Conservation (phyloP, 2,329 filamentous ascomycete species). For the Aspergillus thermomutatus region DNA sequence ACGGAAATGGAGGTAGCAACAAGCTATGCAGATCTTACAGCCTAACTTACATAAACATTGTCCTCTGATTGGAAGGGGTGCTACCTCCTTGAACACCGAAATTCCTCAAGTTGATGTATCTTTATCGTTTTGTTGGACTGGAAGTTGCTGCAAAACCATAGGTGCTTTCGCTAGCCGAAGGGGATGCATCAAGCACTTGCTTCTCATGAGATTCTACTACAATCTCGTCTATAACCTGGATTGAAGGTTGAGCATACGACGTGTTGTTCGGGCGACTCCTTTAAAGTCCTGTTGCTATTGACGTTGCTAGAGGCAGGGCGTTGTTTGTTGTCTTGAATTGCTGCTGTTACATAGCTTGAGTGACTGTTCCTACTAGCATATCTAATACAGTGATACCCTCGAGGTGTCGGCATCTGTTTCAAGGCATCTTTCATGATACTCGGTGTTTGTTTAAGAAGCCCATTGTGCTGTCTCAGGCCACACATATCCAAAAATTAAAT, state of each 20-base stretch:
- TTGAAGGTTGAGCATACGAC: neutral
- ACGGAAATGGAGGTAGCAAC: neutral
- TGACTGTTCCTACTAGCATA: neutral
- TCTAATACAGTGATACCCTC: too few relatives aligned
- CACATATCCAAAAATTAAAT: neutral
- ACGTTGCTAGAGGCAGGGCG: too few relatives aligned
- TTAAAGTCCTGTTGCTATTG: too few relatives aligned
- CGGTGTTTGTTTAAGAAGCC: too few relatives aligned
- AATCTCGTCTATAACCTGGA: neutral
- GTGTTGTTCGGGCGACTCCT: neutral
- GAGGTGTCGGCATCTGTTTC: too few relatives aligned
- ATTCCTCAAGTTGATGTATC: neutral
- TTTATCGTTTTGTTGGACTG: neutral
- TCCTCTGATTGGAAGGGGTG: neutral
- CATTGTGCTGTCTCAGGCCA: too few relatives aligned
- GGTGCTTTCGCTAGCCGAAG: neutral
- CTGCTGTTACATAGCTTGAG: neutral
- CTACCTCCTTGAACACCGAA: neutral
- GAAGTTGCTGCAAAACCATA: neutral
- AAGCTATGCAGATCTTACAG: neutral
- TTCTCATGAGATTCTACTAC: neutral
- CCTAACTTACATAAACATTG: neutral
- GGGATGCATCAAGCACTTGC: neutral
- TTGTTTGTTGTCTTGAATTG: too few relatives aligned
- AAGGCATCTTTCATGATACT: too few relatives aligned